phyloP scores from a whole-genome alignment of 129 eudicot species.

The Flaveria ramosissima region DNA sequence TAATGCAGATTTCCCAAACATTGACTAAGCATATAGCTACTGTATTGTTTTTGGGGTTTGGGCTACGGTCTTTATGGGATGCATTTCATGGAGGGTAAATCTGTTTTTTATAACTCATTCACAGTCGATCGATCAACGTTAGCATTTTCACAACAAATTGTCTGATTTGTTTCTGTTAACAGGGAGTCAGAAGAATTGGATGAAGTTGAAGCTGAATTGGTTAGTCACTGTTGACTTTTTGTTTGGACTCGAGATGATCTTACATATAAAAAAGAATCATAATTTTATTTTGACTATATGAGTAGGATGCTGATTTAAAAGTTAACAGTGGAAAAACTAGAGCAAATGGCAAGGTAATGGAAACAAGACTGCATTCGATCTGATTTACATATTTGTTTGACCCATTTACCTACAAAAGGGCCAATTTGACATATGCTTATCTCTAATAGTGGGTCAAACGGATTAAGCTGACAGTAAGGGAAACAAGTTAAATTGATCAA shows the following conservation, averaged over 20 bases:
- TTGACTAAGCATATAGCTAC: conserved; percentile 89
- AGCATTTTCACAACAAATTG: conserved; percentile 16
- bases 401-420: neutral
- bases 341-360: conserved; percentile 62
- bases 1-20: conserved; percentile 74
- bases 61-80: conserved; percentile 97
- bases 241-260: no score
- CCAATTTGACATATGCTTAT: neutral
- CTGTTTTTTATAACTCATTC: neutral
- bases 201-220: conserved; percentile 97
- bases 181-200: conserved; percentile 86
- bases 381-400: no score
- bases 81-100: conserved; percentile 77
- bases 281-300: conserved; percentile 5
- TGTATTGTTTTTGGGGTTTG: conserved; percentile 82
- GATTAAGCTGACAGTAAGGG: neutral
- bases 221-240: conserved; percentile 26
- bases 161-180: conserved; percentile 22
- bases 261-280: no score
- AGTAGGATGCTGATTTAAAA: conserved; percentile 74
- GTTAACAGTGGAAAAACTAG: conserved; percentile 45
- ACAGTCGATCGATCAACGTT: neutral
- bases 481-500: neutral
- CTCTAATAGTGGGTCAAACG: neutral
- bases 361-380: no score